phyloP scores from a whole-genome alignment of 768 basidiomycete genomes.

The Xerocomellus dryophilus region DNA sequence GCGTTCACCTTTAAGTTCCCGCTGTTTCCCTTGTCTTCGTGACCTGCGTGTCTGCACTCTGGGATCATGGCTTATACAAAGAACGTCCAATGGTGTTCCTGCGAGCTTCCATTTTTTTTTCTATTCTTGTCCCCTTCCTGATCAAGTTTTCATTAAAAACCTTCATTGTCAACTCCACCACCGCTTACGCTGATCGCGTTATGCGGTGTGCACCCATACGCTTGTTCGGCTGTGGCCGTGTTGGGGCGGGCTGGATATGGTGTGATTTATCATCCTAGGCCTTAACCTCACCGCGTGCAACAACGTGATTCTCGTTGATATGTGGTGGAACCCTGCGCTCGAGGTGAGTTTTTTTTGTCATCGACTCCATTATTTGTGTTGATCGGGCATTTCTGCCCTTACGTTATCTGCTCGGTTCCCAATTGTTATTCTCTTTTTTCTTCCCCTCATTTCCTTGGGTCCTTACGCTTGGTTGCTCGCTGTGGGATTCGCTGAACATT shows the following conservation, averaged over 20 bases:
- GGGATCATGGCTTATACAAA: neutral
- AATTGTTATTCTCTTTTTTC: neutral
- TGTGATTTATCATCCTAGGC: conserved; percentile 41
- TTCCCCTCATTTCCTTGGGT: neutral
- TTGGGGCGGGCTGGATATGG: neutral
- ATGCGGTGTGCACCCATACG: no score
- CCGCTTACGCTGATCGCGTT: no score
- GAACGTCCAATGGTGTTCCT: neutral
- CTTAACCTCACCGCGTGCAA: conserved; percentile 92
- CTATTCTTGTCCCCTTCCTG: neutral
- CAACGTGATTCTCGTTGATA: conserved; percentile 87
- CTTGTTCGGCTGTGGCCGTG: conserved; percentile 3
- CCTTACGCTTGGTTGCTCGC: neutral
- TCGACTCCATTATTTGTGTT: conserved; percentile 1
- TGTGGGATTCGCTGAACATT: neutral
- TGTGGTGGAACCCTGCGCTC: conserved; percentile 94
- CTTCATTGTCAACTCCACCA: no score
- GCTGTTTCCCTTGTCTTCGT: neutral
- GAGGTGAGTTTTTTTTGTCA: conserved; percentile 48
- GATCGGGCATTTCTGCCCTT: conserved; percentile 2
- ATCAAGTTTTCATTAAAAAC: no score
- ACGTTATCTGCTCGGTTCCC: neutral
- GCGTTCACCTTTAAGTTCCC: neutral
- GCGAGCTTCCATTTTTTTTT: neutral
- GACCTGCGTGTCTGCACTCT: neutral